These are phyloP conservation scores for Purpureocillium lavendulum DNA, from an alignment of 2,329 filamentous ascomycete genomes.

Conservation along the genomic window DNA sequence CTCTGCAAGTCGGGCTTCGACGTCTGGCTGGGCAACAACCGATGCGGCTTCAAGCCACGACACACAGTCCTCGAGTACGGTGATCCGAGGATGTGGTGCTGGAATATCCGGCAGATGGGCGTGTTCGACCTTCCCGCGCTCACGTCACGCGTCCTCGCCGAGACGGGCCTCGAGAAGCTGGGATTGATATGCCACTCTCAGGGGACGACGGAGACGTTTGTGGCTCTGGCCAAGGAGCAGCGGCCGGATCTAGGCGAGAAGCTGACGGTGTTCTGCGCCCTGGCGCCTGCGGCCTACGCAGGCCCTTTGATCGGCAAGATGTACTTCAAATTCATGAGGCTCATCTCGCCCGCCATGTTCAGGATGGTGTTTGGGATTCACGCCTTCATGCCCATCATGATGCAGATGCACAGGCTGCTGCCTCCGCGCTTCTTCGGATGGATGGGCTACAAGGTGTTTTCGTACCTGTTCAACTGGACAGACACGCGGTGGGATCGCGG, in stretches of 20 bases:
- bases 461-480: constrained; percentile 82
- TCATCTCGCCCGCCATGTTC: constrained; percentile 70
- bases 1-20: constrained; percentile 89
- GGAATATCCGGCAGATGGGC: constrained; percentile 94
- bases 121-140: constrained; percentile 80
- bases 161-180: constrained; percentile 77
- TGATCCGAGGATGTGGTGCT: constrained; percentile 92
- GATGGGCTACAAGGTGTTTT: constrained; percentile 83
- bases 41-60: constrained; percentile 74
- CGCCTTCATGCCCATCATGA: constrained; percentile 90
- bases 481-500: constrained; percentile 78
- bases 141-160: constrained; percentile 66
- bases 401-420: constrained; percentile 65
- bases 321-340: constrained; percentile 86
- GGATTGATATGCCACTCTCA: constrained; percentile 84
- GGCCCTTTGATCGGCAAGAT: constrained; percentile 78
- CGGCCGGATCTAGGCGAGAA: constrained; percentile 74
- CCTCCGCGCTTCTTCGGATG: constrained; percentile 64
- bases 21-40: constrained; percentile 92
- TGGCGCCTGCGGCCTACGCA: constrained; percentile 85
- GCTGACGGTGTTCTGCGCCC: constrained; percentile 81
- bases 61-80: constrained; percentile 62
- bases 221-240: constrained; percentile 84
- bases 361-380: constrained; percentile 83
- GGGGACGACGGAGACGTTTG: constrained; percentile 80